Conservation (phyloP, 2,329 filamentous ascomycete species). For the Epichloe amarillans region DNA sequence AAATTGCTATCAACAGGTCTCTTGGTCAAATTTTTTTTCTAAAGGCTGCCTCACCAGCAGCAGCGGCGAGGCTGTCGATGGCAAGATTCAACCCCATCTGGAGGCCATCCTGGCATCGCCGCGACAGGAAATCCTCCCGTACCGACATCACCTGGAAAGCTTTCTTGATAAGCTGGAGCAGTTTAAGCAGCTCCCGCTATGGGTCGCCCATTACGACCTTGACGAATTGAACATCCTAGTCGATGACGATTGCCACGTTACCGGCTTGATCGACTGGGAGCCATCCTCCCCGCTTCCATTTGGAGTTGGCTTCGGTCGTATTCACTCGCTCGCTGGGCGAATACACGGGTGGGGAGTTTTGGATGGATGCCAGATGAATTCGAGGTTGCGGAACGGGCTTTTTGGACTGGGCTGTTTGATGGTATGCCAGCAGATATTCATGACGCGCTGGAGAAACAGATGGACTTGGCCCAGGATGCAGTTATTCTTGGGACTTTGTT, state of each 20-base stretch:
- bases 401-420: slow-evolving; percentile 14
- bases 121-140: background rate
- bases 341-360: slow-evolving; percentile 13
- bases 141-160: background rate
- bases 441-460: slow-evolving; percentile 17
- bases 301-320: slow-evolving; percentile 10
- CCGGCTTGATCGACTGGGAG: slow-evolving; percentile 4
- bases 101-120: slow-evolving; percentile 2
- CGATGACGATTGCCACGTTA: slow-evolving; percentile 1
- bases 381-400: slow-evolving; percentile 13
- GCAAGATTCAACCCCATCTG: slow-evolving; percentile 1
- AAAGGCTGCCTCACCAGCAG: slow-evolving; percentile 1
- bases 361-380: slow-evolving; percentile 14
- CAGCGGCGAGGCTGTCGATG: background rate
- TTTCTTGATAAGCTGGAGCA: background rate
- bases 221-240: slow-evolving; percentile 1
- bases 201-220: slow-evolving; percentile 2
- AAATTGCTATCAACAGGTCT: slow-evolving; percentile 1
- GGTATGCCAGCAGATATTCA: slow-evolving; percentile 13
- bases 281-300: background rate
- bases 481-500: slow-evolving; percentile 17
- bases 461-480: slow-evolving; percentile 17
- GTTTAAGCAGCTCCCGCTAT: background rate
- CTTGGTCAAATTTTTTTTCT: slow-evolving; percentile 1
- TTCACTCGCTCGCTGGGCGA: slow-evolving; percentile 14